Evolutionary conservation across 805 yeast genomes (phyloP), one percentile per base, ranked within the genome.

Genomic region (Cyberlindnera lachancei): DNA sequence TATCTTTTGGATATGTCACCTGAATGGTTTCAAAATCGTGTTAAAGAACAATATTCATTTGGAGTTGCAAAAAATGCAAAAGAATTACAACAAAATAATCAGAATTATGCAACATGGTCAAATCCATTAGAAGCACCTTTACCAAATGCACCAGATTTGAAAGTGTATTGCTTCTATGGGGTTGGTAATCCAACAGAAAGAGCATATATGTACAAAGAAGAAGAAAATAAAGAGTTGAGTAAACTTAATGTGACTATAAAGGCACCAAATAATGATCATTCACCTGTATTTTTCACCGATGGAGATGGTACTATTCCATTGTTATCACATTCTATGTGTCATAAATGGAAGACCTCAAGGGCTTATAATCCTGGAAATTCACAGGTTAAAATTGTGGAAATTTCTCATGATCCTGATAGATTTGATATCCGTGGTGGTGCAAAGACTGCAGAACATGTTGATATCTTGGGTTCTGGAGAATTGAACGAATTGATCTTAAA

Each of bases 371-470:
- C 98, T 2, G 94, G 83, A 1, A 67, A 70, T 7, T 58, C 74
- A 2, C 49, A 64, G 14, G 94, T 90, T 15, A 88, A 74, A 15
- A 68, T 87, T 30, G 95, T 90, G 11, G 98, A 92, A 59, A 80
- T 92, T 63, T 71, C 73, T 48, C 96, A 92, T 50, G 94, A 88
- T 52, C 98, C 98, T 0, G 95, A 85, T 50, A 63, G 84, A 44
- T 87, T 83, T 48, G 98, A 92, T 60, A 83, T 92, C 21, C 71
- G 98, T 43, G 98, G 98, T 17, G 98, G 98, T 11, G 94, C 96
- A 9, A 83, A 82, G 53, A 90, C 96, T 1, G 96, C 97, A 1
- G 98, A 92, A 49, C 98, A 92, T 56, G 98, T 92, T 18, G 98
- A 92, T 53, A 88, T 92, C 29, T 64, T 92, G 29, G 98, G 98